Conservation (phyloP, 441 rosid genomes). For the Cnidoscolus chayamansa region DNA sequence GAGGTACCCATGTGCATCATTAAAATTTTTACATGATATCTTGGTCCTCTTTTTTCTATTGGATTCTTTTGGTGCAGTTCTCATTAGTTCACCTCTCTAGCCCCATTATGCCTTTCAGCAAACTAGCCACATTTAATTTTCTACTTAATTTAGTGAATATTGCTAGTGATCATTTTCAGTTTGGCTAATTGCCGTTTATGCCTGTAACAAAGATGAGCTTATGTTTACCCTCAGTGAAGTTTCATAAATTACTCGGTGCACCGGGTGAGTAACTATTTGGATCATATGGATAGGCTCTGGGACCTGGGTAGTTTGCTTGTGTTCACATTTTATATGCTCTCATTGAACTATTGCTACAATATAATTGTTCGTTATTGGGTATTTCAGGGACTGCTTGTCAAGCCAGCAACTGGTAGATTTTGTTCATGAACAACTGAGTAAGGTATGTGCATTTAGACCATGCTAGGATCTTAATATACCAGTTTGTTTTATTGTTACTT, state of each 20-base stretch:
- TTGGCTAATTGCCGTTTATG: neutral
- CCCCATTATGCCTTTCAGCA: neutral
- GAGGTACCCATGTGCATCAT: neutral
- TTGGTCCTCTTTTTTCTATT: neutral
- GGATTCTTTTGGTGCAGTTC: too few species aligned
- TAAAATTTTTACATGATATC: neutral
- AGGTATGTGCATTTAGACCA: slow-evolving; percentile 36
- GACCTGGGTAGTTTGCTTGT: neutral
- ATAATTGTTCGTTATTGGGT: slow-evolving; percentile 13
- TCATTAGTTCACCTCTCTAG: too few species aligned
- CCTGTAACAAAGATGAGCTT: neutral
- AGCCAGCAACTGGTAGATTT: slow-evolving; percentile 96
- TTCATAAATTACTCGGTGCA: neutral
- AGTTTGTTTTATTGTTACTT: neutral
- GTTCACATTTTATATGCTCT: slow-evolving; percentile 1
- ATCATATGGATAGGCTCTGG: neutral
- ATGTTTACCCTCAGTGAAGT: neutral
- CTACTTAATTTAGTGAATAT: neutral
- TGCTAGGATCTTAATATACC: neutral
- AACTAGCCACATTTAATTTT: neutral
- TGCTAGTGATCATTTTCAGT: neutral
- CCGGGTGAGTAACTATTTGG: neutral
- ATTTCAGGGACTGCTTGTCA: slow-evolving; percentile 93
- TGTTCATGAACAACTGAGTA: slow-evolving; percentile 61
- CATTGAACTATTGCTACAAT: neutral